Conservation (phyloP, 352 stramenopile genomes). For the Phytophthora agathidicida region DNA sequence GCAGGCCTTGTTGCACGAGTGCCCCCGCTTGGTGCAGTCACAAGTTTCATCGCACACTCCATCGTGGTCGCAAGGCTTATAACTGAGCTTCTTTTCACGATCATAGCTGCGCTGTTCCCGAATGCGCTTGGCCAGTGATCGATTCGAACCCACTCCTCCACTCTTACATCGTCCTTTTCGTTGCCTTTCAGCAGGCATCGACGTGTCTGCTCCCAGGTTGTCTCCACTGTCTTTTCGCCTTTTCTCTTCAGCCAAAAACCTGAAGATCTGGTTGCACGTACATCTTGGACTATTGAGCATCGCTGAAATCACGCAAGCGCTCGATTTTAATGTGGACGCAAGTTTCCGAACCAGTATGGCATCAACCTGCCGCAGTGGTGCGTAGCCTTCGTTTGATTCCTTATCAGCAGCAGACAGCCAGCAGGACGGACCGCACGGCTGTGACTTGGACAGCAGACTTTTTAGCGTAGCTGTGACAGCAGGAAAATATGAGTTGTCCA, state of each 20-base stretch:
- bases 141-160: conserved; percentile 15
- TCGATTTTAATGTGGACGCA: conserved; percentile 39
- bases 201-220: conserved; percentile 5
- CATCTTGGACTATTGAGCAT: conserved; percentile 44
- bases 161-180: conserved; percentile 21
- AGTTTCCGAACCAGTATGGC: conserved; percentile 62
- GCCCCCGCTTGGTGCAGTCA: conserved; percentile 54
- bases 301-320: conserved; percentile 51
- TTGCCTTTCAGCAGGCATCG: conserved; percentile 13
- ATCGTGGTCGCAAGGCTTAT: conserved; percentile 66
- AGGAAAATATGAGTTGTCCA: conserved; percentile 66
- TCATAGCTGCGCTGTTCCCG: conserved; percentile 49
- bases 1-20: conserved; percentile 69
- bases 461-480: conserved; percentile 34
- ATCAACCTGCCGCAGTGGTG: conserved; percentile 35
- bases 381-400: not conserved
- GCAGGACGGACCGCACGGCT: conserved; percentile 46
- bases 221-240: conserved; percentile 34
- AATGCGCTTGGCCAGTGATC: conserved; percentile 36
- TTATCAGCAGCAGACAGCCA: conserved; percentile 30
- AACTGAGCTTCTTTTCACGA: conserved; percentile 59
- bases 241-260: conserved; percentile 37
- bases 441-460: conserved; percentile 24
- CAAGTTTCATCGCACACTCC: conserved; percentile 59
- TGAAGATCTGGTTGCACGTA: conserved; percentile 37